phyloP scores from a whole-genome alignment of 306 rosid genomes.

The Rosa rugosa region DNA sequence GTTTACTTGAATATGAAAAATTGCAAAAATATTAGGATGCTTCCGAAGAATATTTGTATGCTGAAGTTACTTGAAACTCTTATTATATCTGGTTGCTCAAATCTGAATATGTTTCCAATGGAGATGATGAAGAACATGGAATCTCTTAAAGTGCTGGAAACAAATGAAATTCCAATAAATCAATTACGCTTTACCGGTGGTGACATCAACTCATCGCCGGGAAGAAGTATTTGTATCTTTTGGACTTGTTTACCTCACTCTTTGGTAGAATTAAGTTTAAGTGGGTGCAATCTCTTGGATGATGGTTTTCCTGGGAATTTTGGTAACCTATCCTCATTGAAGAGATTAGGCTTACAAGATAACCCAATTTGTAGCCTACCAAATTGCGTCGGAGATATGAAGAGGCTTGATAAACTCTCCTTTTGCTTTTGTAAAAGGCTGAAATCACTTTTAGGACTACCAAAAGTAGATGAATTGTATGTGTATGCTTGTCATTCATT shows the following conservation, averaged over 20 bases:
- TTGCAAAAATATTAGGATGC: neutral
- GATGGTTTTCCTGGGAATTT: too few relatives aligned
- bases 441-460: neutral
- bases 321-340: too few relatives aligned
- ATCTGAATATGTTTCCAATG: neutral
- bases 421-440: neutral
- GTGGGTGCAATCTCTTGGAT: neutral
- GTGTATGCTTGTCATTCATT: neutral
- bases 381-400: neutral
- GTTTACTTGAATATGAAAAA: neutral
- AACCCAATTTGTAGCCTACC: neutral
- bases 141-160: neutral
- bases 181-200: neutral
- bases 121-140: neutral
- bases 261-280: neutral
- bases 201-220: neutral
- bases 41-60: neutral
- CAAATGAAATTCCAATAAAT: neutral
- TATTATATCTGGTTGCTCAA: neutral
- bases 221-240: neutral
- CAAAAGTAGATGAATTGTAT: neutral
- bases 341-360: neutral
- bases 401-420: neutral
- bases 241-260: neutral
- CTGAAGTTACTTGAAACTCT: neutral